Evolutionary conservation across 805 yeast genomes (phyloP), one percentile per base, ranked within the genome.

Genomic region (Saturnispora hagleri): DNA sequence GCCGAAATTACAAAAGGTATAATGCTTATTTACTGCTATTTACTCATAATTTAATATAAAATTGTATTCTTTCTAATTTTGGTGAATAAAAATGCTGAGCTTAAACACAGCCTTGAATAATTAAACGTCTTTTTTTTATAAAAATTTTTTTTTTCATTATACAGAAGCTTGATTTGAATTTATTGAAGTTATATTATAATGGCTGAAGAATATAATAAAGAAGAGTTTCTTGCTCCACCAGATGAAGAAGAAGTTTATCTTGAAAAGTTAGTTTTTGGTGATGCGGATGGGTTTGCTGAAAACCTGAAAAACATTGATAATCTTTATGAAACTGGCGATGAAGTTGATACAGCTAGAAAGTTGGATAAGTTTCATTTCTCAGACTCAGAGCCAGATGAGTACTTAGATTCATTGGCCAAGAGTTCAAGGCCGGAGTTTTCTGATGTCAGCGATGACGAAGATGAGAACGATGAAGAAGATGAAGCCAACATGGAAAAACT

Each of bases 191-290:
- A 12, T 31, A 31, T 10, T 18, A 18, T 20, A 8, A 50, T 43
- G 47, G 17, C 47, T 24, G 53, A 47, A 31, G 38, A 31, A 42
- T 43, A 41, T 17, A n/a, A 44, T 18, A 41, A 44, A n/a, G 36
- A 26, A 34, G 48, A 36, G 38, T 43, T 44, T 44, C 17, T 76
- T 35, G 85, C 89, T 15, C 85, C 84, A 33, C 91, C 93, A 59
- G 95, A 87, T 64, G 84, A 79, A 48, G 97, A 89, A 64, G 99
- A 93, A 67, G 59, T 82, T 43, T 76, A 71, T 51, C 75, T 93
- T 48, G 96, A 90, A 56, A 86, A 79, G 65, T 73, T 88, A 13
- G 96, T 93, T 4, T 90, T 93, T 69, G 98, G 99, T 15, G 98
- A 93, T 64, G 59, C 75, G 3, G 85, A 80, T 51, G 85, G 91